phyloP scores from a whole-genome alignment of 2,329 filamentous ascomycete species.

The Claviceps arundinis region DNA sequence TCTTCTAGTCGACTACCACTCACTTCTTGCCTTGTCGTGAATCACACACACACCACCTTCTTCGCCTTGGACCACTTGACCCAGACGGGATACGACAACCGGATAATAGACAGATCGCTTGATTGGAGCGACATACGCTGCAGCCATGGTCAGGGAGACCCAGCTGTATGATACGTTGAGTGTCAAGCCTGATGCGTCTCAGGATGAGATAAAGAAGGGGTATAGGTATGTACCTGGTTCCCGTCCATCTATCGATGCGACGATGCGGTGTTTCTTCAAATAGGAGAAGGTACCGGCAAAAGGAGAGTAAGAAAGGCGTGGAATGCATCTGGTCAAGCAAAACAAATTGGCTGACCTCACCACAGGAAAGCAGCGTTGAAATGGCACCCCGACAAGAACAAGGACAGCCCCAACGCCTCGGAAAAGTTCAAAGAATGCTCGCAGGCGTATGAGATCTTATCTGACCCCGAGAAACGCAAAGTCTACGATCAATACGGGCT shows the following conservation, averaged over 20 bases:
- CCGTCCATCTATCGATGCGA: too few species aligned
- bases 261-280: not conserved
- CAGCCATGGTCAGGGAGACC: constrained; percentile 79
- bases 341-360: not conserved
- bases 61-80: not conserved
- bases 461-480: constrained; percentile 92
- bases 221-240: constrained; percentile 50
- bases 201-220: constrained; percentile 95
- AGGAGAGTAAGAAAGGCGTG: too few species aligned
- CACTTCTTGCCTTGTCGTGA: too few species aligned
- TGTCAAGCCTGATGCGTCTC: constrained; percentile 65
- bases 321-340: not conserved
- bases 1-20: too few species aligned
- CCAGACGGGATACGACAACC: not conserved
- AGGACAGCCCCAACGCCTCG: constrained; percentile 67
- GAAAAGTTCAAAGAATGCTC: constrained; percentile 98
- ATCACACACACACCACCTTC: too few species aligned
- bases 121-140: constrained; percentile 8
- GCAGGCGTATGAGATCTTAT: constrained; percentile 95
- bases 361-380: constrained; percentile 73
- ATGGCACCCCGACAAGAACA: constrained; percentile 97
- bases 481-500: constrained; percentile 90
- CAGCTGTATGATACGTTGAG: constrained; percentile 84
- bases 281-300: too few species aligned
- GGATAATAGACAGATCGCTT: not conserved